These are phyloP conservation scores for Rhizophagus sp. DNA, from an alignment of 192 early-diverging fungal genomes.

Conservation along the genomic window DNA sequence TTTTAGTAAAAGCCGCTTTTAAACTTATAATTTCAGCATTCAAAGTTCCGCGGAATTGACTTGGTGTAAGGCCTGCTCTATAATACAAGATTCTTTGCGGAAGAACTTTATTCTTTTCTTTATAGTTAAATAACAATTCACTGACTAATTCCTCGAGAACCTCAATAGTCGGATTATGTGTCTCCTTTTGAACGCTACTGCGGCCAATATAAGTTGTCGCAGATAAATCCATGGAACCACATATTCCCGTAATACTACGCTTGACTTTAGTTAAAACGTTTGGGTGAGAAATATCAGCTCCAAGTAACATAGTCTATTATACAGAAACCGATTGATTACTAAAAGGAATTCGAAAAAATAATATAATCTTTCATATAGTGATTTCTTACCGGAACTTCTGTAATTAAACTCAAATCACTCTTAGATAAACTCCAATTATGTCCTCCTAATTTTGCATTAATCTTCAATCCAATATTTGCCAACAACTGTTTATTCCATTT, in stretches of 20 bases:
- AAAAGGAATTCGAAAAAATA: slow-evolving; percentile 57
- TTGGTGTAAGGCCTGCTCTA: slow-evolving; percentile 88
- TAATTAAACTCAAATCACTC: slow-evolving; percentile 67
- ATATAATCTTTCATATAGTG: slow-evolving; percentile 89
- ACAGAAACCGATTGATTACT: slow-evolving; percentile 3
- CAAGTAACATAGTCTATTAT: slow-evolving; percentile 30
- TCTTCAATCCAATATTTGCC: slow-evolving; percentile 91
- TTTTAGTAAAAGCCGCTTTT: slow-evolving; percentile 53
- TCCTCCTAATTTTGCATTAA: slow-evolving; percentile 92
- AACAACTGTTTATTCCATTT: slow-evolving; percentile 83
- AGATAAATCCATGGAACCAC: slow-evolving; percentile 64
- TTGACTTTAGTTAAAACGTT: slow-evolving; percentile 37
- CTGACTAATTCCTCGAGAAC: slow-evolving; percentile 66
- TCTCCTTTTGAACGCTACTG: slow-evolving; percentile 61
- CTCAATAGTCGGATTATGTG: slow-evolving; percentile 66
- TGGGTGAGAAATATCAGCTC: slow-evolving; percentile 26
- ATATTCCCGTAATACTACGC: slow-evolving; percentile 75
- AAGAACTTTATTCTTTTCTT: slow-evolving; percentile 61
- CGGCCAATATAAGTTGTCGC: slow-evolving; percentile 62
- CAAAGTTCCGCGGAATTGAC: slow-evolving; percentile 77
- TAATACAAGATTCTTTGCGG: slow-evolving; percentile 84
- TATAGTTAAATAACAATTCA: slow-evolving; percentile 69
- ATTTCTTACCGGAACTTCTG: slow-evolving; percentile 70
- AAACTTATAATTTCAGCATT: slow-evolving; percentile 73
- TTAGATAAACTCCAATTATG: slow-evolving; percentile 70